Percentiles rank a stretch among this genome's conserved stretches.
These are phyloP conservation scores for Dothistroma pini DNA, from an alignment of 2,329 filamentous ascomycete species.

Conservation along the genomic window DNA sequence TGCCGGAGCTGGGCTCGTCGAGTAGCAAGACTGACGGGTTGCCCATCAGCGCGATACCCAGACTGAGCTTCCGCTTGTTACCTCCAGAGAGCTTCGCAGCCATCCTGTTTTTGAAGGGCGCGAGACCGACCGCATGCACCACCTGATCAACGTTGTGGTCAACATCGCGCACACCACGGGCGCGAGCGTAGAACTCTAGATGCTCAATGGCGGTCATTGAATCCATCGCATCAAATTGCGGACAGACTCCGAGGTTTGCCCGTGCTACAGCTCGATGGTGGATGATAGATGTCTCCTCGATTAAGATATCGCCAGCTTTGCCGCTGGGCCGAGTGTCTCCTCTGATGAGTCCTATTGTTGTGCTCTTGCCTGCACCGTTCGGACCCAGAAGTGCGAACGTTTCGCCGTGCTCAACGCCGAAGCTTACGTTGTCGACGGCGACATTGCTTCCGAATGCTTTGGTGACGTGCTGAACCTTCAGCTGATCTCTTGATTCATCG, in stretches of 20 bases:
- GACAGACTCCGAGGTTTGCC: constrained; percentile 81
- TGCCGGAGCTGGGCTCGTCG: constrained; percentile 83
- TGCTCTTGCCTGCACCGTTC: constrained; percentile 88
- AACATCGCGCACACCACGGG: constrained; percentile 72
- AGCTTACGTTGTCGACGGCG: constrained; percentile 80
- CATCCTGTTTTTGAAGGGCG: constrained; percentile 67
- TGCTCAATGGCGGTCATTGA: constrained; percentile 87
- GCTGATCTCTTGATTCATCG: constrained; percentile 60
- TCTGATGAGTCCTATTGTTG: constrained; percentile 81
- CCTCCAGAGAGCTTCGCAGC: constrained; percentile 79
- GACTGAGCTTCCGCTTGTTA: constrained; percentile 86
- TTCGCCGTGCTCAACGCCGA: constrained; percentile 73
- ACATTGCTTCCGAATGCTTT: constrained; percentile 73
- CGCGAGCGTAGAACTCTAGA: constrained; percentile 79
- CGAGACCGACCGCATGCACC: constrained; percentile 74
- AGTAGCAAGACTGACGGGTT: constrained; percentile 83
- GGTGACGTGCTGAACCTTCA: constrained; percentile 74
- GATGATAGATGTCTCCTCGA: constrained; percentile 74
- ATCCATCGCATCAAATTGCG: constrained; percentile 73
- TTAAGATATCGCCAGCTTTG: constrained; percentile 72
- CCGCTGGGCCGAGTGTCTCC: constrained; percentile 76
- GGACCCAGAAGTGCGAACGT: constrained; percentile 87
- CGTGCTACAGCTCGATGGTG: constrained; percentile 68
- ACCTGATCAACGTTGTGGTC: constrained; percentile 74
- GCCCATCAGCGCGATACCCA: constrained; percentile 88